Evolutionary conservation across 2,329 filamentous ascomycete genomes (phyloP).

Genomic region (Apiospora saccharicola): DNA sequence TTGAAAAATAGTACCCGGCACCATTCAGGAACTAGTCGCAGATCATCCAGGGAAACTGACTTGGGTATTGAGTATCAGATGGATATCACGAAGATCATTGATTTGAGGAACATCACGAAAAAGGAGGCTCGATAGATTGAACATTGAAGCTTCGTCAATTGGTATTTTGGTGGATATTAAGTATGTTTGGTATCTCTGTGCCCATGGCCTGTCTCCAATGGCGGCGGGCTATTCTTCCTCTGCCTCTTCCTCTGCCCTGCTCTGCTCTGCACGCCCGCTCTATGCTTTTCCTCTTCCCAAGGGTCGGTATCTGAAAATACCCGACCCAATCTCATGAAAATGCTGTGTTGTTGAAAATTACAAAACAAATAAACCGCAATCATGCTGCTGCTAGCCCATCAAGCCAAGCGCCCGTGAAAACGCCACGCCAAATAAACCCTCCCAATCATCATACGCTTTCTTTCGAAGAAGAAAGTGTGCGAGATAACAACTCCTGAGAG

Average conservation of each 20-base stretch:
- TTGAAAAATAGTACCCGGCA: neutral
- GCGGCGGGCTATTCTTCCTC: neutral
- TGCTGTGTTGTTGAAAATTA: neutral
- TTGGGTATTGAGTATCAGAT: neutral
- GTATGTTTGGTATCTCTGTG: conserved; percentile 11
- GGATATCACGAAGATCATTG: neutral
- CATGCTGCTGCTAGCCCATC: neutral
- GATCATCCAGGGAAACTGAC: neutral
- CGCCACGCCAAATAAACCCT: conserved; percentile 15
- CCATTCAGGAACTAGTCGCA: neutral
- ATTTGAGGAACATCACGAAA: neutral
- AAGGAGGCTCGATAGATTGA: neutral
- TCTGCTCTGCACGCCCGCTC: neutral
- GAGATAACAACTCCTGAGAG: neutral
- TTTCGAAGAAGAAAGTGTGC: neutral
- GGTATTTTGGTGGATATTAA: neutral
- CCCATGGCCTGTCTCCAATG: conserved; percentile 17
- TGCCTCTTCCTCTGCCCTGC: neutral
- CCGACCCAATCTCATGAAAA: neutral
- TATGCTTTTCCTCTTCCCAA: neutral
- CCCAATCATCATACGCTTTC: neutral
- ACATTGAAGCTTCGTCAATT: conserved; percentile 5
- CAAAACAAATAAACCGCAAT: neutral
- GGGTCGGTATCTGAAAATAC: neutral
- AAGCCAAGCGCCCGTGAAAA: conserved; percentile 17